phyloP scores from a whole-genome alignment of 768 basidiomycete species.

The Auriculariales sp. region DNA sequence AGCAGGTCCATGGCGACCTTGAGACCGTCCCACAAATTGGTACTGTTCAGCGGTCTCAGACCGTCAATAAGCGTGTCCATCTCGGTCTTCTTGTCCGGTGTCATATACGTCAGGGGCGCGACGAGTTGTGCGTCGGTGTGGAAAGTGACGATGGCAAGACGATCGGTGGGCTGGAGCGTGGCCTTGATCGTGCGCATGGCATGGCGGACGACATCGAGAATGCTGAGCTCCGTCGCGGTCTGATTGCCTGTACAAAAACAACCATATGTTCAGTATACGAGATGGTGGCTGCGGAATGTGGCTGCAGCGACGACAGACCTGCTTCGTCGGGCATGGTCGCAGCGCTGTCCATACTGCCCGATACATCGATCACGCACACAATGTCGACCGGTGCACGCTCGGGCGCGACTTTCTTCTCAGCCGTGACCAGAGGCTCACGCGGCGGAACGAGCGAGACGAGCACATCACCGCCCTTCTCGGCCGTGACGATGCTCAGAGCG shows the following conservation, averaged over 20 bases:
- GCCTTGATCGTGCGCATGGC: conserved; percentile 8
- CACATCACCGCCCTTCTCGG: not conserved
- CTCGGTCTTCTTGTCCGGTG: conserved; percentile 2
- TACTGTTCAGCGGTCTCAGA: conserved; percentile 2
- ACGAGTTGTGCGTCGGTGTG: conserved; percentile 3
- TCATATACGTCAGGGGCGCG: conserved; percentile 4
- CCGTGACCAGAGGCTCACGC: not conserved
- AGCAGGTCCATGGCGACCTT: conserved; percentile 9
- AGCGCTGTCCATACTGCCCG: conserved; percentile 8
- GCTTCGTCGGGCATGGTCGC: conserved; percentile 8
- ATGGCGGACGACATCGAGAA: conserved; percentile 10
- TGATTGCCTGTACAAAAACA: not conserved
- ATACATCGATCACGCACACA: conserved; percentile 8
- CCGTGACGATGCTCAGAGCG: not conserved
- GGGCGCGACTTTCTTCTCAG: not conserved
- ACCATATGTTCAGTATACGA: not conserved
- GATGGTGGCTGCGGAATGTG: not conserved
- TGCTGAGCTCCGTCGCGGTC: not conserved
- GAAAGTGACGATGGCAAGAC: conserved; percentile 9
- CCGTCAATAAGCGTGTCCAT: conserved; percentile 2
- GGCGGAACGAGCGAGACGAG: not conserved
- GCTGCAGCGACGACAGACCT: not conserved
- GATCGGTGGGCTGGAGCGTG: conserved; percentile 4
- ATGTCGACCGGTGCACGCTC: conserved; percentile 8
- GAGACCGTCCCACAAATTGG: conserved; percentile 10